phyloP scores from a whole-genome alignment of 169 alveolate genomes.

The Theileria equi region DNA sequence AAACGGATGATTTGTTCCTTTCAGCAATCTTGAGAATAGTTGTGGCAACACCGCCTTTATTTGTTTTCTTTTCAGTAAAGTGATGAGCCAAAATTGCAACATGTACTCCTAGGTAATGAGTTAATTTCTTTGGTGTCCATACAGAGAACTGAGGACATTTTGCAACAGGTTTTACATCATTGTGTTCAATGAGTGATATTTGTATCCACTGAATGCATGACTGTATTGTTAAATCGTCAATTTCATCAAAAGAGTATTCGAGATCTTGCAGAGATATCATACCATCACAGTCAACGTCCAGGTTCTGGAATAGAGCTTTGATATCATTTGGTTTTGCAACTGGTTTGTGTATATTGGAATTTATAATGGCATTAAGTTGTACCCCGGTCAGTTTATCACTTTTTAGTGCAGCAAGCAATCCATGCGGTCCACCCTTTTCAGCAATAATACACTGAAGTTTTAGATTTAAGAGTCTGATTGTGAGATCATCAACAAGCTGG shows the following conservation, averaged over 20 bases:
- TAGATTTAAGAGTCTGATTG: conserved; percentile 39
- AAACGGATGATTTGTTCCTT: background rate
- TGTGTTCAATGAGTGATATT: conserved; percentile 6
- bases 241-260: conserved; percentile 44
- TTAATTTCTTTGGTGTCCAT: conserved; percentile 51
- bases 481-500: conserved; percentile 12
- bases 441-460: conserved; percentile 26
- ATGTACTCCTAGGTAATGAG: background rate
- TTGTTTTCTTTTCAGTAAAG: background rate
- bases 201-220: conserved; percentile 22
- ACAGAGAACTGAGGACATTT: conserved; percentile 24
- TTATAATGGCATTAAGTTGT: conserved; percentile 13
- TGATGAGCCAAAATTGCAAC: background rate
- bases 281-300: conserved; percentile 54
- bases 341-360: conserved; percentile 34
- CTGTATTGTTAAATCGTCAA: conserved; percentile 16
- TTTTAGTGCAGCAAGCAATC: conserved; percentile 32
- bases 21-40: background rate
- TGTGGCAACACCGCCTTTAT: background rate
- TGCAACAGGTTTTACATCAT: conserved; percentile 42
- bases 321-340: conserved; percentile 40
- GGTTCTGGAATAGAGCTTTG: conserved; percentile 28
- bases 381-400: conserved; percentile 25
- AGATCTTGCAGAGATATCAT: conserved; percentile 41
- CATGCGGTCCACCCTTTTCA: conserved; percentile 56